Conservation (phyloP, 345 rosid species). For the Clausena lansium region DNA sequence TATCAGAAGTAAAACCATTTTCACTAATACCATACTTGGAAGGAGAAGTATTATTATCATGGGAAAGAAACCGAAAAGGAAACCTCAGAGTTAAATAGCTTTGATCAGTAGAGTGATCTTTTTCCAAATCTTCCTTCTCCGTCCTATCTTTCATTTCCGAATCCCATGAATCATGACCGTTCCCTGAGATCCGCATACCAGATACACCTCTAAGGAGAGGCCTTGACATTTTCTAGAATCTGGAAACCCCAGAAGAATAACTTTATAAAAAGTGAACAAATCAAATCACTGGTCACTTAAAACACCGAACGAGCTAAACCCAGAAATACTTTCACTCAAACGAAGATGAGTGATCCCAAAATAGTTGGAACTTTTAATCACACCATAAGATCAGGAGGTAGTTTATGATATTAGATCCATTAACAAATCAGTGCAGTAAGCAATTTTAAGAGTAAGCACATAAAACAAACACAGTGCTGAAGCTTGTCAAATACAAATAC, state of each 20-base stretch:
- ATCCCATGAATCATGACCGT: constrained; percentile 59
- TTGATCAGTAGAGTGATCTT: constrained; percentile 54
- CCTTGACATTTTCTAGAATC: constrained; percentile 61
- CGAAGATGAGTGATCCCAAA: neutral
- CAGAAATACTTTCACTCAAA: neutral
- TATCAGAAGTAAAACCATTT: constrained; percentile 60
- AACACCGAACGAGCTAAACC: constrained; percentile 1
- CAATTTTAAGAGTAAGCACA: constrained; percentile 8
- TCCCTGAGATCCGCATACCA: constrained; percentile 60
- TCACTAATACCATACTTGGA: constrained; percentile 55
- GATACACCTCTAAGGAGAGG: constrained; percentile 73
- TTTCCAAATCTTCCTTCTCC: constrained; percentile 60
- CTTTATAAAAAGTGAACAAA: neutral
- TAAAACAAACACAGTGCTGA: constrained; percentile 3
- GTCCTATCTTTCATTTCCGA: constrained; percentile 77
- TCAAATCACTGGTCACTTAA: neutral
- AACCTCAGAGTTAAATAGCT: constrained; percentile 49
- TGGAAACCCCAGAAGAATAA: constrained; percentile 24
- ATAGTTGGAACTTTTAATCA: neutral
- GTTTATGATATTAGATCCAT: constrained; percentile 38
- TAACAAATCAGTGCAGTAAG: constrained; percentile 12
- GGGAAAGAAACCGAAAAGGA: constrained; percentile 49
- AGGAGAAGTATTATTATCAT: constrained; percentile 46
- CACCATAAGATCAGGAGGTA: constrained; percentile 15
- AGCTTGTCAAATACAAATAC: constrained; percentile 14